Evolutionary conservation across 2,329 filamentous ascomycete species (phyloP).

Genomic region (Chalara sp.): DNA sequence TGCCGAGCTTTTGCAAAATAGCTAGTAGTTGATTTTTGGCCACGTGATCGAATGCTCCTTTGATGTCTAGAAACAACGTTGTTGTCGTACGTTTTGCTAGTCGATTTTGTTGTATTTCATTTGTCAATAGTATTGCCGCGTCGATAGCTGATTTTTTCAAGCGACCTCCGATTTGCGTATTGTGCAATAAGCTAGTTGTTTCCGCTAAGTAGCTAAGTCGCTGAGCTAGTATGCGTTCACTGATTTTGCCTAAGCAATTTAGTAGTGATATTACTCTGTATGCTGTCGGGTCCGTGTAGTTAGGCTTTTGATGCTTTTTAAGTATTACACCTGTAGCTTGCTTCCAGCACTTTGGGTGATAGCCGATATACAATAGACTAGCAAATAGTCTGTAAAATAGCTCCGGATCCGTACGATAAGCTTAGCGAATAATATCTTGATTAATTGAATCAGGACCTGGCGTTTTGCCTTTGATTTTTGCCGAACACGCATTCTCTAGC

Average conservation of each 20-base stretch:
- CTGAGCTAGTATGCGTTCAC: background rate
- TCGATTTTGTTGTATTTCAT: background rate
- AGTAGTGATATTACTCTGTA: conserved; percentile 2
- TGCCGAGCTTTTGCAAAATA: background rate
- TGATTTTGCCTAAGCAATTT: background rate
- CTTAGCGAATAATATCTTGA: background rate
- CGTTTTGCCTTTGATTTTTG: background rate
- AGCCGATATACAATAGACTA: background rate
- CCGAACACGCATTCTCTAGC: background rate
- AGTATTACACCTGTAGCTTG: conserved; percentile 1
- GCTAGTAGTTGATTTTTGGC: conserved; percentile 2
- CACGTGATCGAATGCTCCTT: conserved; percentile 2
- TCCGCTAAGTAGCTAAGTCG: conserved; percentile 4
- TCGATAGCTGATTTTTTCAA: conserved; percentile 7
- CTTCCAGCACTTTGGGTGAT: background rate
- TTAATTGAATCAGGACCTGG: background rate
- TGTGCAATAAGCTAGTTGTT: conserved; percentile 2
- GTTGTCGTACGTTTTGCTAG: background rate
- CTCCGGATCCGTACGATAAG: background rate
- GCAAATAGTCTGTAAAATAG: conserved; percentile 1
- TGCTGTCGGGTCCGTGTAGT: background rate
- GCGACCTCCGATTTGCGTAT: background rate
- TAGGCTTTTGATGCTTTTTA: background rate
- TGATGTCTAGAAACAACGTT: conserved; percentile 4
- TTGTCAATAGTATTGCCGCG: background rate